These are phyloP conservation scores for Fusarium sacchari DNA, from an alignment of 2,329 filamentous ascomycete genomes.

Conservation along the genomic window DNA sequence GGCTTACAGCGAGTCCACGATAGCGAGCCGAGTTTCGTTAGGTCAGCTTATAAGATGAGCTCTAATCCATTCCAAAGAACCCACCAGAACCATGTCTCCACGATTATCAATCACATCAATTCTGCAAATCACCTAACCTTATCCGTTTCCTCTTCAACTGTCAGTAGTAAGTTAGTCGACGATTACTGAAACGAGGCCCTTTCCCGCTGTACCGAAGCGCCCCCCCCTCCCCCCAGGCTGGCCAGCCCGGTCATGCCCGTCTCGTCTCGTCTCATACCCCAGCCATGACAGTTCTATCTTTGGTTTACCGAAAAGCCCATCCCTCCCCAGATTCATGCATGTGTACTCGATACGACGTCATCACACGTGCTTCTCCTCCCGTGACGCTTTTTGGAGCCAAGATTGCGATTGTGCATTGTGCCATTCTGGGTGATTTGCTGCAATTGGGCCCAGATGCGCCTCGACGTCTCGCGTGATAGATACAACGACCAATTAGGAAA, in stretches of 20 bases:
- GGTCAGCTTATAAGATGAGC: neutral
- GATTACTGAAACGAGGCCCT: slow-evolving; percentile 25
- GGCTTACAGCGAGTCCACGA: slow-evolving; percentile 17
- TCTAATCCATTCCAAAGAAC: slow-evolving; percentile 17
- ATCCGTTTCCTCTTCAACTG: neutral
- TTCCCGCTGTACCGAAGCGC: neutral
- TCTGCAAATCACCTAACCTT: neutral
- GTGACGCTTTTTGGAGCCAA: slow-evolving; percentile 28
- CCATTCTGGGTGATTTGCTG: neutral
- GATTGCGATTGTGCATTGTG: slow-evolving; percentile 28
- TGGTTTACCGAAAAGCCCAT: slow-evolving; percentile 2
- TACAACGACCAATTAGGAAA: neutral
- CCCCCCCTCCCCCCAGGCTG: neutral
- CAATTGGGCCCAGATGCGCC: neutral
- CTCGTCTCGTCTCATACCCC: slow-evolving; percentile 11
- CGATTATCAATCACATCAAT: slow-evolving; percentile 28
- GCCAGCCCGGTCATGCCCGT: slow-evolving; percentile 10
- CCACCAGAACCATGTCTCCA: slow-evolving; percentile 23
- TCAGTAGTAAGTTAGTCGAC: neutral
- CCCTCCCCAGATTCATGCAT: slow-evolving; percentile 22
- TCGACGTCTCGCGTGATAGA: neutral
- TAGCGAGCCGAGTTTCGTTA: neutral
- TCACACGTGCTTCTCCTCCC: slow-evolving; percentile 24
- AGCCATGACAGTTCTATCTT: slow-evolving; percentile 27
- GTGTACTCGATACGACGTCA: slow-evolving; percentile 21